Base-by-base conservation (phyloP, 768 basidiomycete genomes). In the Holtermannia corniformis region DNA sequence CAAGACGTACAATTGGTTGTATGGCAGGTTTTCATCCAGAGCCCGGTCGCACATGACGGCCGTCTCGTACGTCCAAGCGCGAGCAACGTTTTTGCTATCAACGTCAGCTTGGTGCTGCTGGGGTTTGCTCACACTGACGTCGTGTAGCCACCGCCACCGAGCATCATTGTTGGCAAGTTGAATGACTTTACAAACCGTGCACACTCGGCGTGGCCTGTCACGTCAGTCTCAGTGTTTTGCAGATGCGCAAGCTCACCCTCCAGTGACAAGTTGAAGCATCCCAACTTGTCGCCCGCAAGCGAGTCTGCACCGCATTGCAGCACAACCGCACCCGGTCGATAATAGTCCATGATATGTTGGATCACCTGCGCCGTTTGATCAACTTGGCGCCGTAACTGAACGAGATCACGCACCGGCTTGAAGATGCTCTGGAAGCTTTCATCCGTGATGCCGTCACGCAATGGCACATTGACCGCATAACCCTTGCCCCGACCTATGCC, bases 261-360 rank as follows among this genome's bases (percentile, higher is more conserved):
- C 86, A 99, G 90, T 1, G 87, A 87, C 47, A 99, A 71, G 72
- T 99, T 99, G 78, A 97, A 90, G 59, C 88, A 88, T 2, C 93
- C 93, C 5, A 97, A 77, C 70, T 92, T 93, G 75, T 99, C 95
- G 2, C 89, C 90, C 0, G 92, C 81, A 32, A 99, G 77, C 11
- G 92, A 96, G 67, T 99, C 95, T 21, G 90, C 88, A 47, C 95
- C 95, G 65, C 93, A 96, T 70, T 97, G 95, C 10, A 97, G 76
- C 3, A 95, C 80, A 53, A 97, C 83, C 0, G 83, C 92, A 1
- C 84, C 81, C 0, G 95, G 95, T 52, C 81, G 81, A 73, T 80
- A 93, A 54, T 88, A 85, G 49, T 92, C 90, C 63, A 95, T 78
- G 58, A 92, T 85, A 65, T 80, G 83, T 44, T 83, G 77, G 10